Evolutionary conservation across 73 alveolate genomes (phyloP).

Genomic region (Tetrahymena borealis): DNA sequence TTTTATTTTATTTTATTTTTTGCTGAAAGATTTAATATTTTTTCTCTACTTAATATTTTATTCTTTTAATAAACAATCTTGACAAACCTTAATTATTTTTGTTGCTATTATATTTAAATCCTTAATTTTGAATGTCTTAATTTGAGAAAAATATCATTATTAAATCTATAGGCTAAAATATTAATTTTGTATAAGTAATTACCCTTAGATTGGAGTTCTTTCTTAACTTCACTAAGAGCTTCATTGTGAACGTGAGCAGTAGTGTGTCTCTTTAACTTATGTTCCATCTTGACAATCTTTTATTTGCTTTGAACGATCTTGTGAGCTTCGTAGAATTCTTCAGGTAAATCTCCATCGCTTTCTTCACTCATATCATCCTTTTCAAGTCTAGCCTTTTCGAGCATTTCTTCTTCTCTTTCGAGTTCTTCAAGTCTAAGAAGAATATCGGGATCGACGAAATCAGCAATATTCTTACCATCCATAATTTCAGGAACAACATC

Average conservation of each 20-base stretch:
- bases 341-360: conserved; percentile 21
- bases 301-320: conserved; percentile 42
- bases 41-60: too few relatives aligned
- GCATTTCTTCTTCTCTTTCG: conserved; percentile 95
- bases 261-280: conserved; percentile 56
- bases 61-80: too few relatives aligned
- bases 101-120: too few relatives aligned
- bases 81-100: too few relatives aligned
- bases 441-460: conserved; percentile 96
- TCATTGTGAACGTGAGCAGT: conserved; percentile 54
- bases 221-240: conserved; percentile 56
- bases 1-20: too few relatives aligned
- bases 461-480: conserved; percentile 98
- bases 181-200: too few relatives aligned
- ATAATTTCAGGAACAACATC: conserved; percentile 98
- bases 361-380: neutral
- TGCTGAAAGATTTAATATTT: too few relatives aligned
- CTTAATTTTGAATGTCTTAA: too few relatives aligned
- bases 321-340: conserved; percentile 29
- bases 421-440: conserved; percentile 85
- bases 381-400: conserved; percentile 40
- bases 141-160: too few relatives aligned
- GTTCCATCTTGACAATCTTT: conserved; percentile 41
- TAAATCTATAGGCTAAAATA: too few relatives aligned
- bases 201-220: conserved; percentile 40